Percentiles rank a stretch among this genome's conserved stretches.
phyloP scores from a whole-genome alignment of 1,139 yeast genomes.

The Pichia sp. region DNA sequence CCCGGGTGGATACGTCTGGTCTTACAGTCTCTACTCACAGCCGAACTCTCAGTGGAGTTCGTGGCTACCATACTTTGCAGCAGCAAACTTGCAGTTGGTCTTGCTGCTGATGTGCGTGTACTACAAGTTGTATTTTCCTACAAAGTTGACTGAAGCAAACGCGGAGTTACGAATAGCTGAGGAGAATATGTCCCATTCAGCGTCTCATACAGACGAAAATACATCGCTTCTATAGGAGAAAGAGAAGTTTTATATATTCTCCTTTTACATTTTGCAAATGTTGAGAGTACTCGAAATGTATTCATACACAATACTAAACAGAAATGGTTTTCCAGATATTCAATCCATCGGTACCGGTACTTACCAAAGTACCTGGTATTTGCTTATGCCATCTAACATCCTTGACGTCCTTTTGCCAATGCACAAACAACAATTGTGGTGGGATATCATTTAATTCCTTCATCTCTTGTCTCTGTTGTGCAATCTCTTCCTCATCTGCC shows the following conservation, averaged over 20 bases:
- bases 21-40: slow-evolving; percentile 61
- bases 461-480: slow-evolving; percentile 66
- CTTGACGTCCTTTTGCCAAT: slow-evolving; percentile 96
- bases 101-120: slow-evolving; percentile 50
- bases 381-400: slow-evolving; percentile 98
- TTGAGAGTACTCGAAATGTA: neutral
- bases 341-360: slow-evolving; percentile 94
- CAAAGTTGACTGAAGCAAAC: slow-evolving; percentile 27
- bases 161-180: slow-evolving; percentile 30
- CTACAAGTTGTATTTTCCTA: slow-evolving; percentile 31
- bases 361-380: slow-evolving; percentile 90
- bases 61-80: slow-evolving; percentile 75
- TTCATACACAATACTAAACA: slow-evolving; percentile 41
- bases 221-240: slow-evolving; percentile 5
- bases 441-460: slow-evolving; percentile 88
- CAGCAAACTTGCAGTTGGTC: slow-evolving; percentile 62
- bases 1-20: slow-evolving; percentile 84
- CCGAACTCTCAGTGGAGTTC: slow-evolving; percentile 85
- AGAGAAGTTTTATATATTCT: neutral
- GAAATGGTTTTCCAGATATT: slow-evolving; percentile 96
- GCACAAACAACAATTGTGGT: slow-evolving; percentile 91
- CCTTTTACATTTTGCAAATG: neutral
- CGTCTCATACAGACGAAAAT: slow-evolving; percentile 8
- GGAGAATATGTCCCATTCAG: slow-evolving; percentile 13
- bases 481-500: slow-evolving; percentile 92